Evolutionary conservation across 805 yeast genomes (phyloP).

Genomic region (Cyberlindnera veronae): DNA sequence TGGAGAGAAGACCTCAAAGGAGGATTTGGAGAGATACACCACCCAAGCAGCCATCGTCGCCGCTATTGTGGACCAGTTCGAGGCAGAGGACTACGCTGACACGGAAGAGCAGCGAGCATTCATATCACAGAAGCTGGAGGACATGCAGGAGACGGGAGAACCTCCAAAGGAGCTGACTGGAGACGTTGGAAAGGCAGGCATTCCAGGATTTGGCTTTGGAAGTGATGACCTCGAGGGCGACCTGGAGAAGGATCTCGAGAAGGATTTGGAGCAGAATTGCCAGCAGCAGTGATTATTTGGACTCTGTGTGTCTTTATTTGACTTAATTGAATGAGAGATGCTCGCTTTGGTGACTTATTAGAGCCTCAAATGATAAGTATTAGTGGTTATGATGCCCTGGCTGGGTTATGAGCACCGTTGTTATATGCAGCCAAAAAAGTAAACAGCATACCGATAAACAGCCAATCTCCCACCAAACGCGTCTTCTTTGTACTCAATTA

Average conservation of each 20-base stretch:
- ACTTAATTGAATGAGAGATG: background rate
- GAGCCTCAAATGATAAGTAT: no score
- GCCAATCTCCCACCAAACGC: no score
- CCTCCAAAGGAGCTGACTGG: slow-evolving; percentile 78
- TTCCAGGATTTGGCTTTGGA: slow-evolving; percentile 42
- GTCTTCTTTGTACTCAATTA: no score
- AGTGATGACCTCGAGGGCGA: slow-evolving; percentile 48
- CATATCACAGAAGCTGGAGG: slow-evolving; percentile 58
- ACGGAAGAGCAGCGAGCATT: slow-evolving; percentile 40
- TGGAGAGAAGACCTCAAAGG: slow-evolving; percentile 34
- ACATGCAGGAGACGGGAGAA: slow-evolving; percentile 70
- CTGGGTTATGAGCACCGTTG: no score
- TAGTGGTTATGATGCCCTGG: no score
- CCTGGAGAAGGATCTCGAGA: slow-evolving; percentile 42
- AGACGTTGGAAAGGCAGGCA: slow-evolving; percentile 39
- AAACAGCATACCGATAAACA: no score
- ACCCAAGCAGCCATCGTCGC: slow-evolving; percentile 60
- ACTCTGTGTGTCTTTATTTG: background rate
- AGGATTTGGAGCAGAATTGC: slow-evolving; percentile 58
- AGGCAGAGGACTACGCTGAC: slow-evolving; percentile 58
- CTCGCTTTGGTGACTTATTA: background rate
- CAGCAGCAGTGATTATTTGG: slow-evolving; percentile 20
- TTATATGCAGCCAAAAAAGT: no score
- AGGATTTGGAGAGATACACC: slow-evolving; percentile 50
- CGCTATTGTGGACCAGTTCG: slow-evolving; percentile 63